Evolutionary conservation across 768 basidiomycete genomes (phyloP).

Genomic region (Trametes sanguinea): DNA sequence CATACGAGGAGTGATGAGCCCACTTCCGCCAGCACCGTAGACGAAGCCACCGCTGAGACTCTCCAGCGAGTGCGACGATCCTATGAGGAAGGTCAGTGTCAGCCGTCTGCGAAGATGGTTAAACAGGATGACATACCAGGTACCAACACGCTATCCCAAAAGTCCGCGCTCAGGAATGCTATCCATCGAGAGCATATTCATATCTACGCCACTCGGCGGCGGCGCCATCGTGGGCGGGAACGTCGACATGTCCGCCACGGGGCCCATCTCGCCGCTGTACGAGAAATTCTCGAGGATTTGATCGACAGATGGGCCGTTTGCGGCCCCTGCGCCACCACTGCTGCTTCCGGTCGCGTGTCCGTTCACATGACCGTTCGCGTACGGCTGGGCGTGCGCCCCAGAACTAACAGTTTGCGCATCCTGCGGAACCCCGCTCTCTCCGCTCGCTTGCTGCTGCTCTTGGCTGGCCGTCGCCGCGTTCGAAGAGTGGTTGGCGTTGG

Average conservation of each 20-base stretch:
- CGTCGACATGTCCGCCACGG: conserved; percentile 76
- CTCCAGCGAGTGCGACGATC: conserved; percentile 79
- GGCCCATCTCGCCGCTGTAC: conserved; percentile 83
- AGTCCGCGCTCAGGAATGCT: conserved; percentile 76
- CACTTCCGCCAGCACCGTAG: conserved; percentile 81
- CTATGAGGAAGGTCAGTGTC: conserved; percentile 37
- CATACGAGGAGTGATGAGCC: conserved; percentile 75
- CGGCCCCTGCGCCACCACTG: conserved; percentile 3
- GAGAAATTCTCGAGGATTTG: conserved; percentile 56
- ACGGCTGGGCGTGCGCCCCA: conserved; percentile 1
- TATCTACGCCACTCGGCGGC: conserved; percentile 42
- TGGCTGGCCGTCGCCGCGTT: background rate
- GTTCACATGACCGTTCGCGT: conserved; percentile 6
- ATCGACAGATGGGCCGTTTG: background rate
- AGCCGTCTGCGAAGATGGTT: background rate
- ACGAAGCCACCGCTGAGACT: conserved; percentile 85
- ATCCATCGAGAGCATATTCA: conserved; percentile 71
- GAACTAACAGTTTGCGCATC: conserved; percentile 9
- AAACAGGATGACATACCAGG: conserved; percentile 53
- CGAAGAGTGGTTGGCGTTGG: conserved; percentile 4
- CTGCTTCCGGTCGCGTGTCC: conserved; percentile 7
- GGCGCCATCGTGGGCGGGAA: conserved; percentile 89
- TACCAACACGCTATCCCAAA: conserved; percentile 88
- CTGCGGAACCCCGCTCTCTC: conserved; percentile 7
- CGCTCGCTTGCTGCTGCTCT: conserved; percentile 3